Percentiles rank a stretch among this genome's conserved stretches.
These are phyloP conservation scores for Oxytropis ochrocephala DNA, from an alignment of 306 rosid species.

Conservation along the genomic window DNA sequence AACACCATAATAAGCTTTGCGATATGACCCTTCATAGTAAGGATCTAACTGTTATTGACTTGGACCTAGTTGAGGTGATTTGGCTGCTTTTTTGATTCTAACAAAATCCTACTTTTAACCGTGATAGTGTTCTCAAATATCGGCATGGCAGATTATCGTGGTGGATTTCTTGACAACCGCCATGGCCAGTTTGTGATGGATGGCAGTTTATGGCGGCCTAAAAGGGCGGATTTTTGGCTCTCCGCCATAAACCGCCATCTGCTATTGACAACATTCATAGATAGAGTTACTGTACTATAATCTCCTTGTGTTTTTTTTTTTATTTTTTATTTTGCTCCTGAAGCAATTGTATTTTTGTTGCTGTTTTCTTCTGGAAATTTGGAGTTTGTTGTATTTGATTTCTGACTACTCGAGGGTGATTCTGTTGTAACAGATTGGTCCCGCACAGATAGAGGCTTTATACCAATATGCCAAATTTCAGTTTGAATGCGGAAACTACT, in stretches of 20 bases:
- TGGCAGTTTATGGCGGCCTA: too few relatives aligned
- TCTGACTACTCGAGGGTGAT: slow-evolving; percentile 4
- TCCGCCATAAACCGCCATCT: too few relatives aligned
- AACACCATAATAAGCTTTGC: not conserved
- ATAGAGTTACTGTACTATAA: not conserved
- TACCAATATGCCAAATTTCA: slow-evolving; percentile 96
- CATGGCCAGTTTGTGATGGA: too few relatives aligned
- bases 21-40: not conserved
- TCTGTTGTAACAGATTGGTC: slow-evolving; percentile 58
- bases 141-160: too few relatives aligned
- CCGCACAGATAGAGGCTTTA: slow-evolving; percentile 80
- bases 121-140: too few relatives aligned
- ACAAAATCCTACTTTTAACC: not conserved
- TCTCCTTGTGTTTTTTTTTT: not conserved
- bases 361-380: not conserved
- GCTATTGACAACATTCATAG: too few relatives aligned
- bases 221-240: too few relatives aligned
- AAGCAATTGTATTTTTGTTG: not conserved
- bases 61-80: too few relatives aligned
- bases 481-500: slow-evolving; percentile 94
- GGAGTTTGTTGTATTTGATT: not conserved
- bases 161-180: too few relatives aligned
- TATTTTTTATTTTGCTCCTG: not conserved
- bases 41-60: too few relatives aligned
- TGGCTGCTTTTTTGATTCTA: not conserved